Conservation (phyloP, 2,329 filamentous ascomycete species). For the Daldinia sp. region DNA sequence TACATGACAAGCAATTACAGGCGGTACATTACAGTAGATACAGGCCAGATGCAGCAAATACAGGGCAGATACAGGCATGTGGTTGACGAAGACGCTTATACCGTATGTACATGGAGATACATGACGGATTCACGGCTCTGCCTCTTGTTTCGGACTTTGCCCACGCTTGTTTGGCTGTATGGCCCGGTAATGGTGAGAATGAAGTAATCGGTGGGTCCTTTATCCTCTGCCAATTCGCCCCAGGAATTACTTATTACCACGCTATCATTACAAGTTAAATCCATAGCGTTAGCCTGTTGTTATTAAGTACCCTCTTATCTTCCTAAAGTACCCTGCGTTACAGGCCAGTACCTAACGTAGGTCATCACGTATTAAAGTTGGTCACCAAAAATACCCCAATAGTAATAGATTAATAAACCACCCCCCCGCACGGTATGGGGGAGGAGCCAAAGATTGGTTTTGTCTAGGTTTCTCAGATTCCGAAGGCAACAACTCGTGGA, state of each 20-base stretch:
- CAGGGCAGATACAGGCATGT: background rate
- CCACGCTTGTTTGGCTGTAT: constrained; percentile 35
- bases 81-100: background rate
- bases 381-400: constrained; percentile 15
- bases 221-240: constrained; percentile 33
- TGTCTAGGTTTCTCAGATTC: background rate
- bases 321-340: background rate
- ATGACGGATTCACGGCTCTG: constrained; percentile 38
- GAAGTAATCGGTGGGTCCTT: constrained; percentile 45
- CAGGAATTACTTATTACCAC: constrained; percentile 35
- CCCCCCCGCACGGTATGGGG: constrained; percentile 26
- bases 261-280: constrained; percentile 4
- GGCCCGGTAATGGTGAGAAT: constrained; percentile 32
- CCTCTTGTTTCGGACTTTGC: constrained; percentile 41
- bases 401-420: constrained; percentile 24
- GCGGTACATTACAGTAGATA: constrained; percentile 1
- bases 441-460: constrained; percentile 9
- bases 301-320: constrained; percentile 11
- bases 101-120: constrained; percentile 1
- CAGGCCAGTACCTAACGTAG: background rate
- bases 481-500: constrained; percentile 2
- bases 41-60: background rate
- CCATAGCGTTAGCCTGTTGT: background rate
- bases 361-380: constrained; percentile 7
- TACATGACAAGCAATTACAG: background rate